Evolutionary conservation across 1,284 basidiomycete species (phyloP), one percentile per base, ranked within the genome.

Genomic region (Cryptococcus hybrid): DNA sequence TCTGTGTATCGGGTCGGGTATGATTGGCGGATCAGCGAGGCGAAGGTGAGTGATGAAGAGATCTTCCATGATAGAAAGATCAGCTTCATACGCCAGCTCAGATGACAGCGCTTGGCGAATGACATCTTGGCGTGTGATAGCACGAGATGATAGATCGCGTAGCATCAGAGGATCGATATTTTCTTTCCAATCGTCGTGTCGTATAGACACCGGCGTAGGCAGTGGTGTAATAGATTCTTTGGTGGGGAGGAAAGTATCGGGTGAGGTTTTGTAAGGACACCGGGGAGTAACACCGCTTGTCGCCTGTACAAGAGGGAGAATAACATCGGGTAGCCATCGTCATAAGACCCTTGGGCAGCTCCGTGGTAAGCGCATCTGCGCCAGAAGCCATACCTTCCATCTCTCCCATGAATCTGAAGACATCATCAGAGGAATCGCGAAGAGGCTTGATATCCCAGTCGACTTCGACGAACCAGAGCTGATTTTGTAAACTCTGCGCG

Each of bases 401-500:
- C 66, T 96, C 93, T 61, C 92, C 92, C 76, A 93, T 82, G 80
- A 99, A 97, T 84, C 91, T 92, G 78, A 92, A 97, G 5, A 98
- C 92, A 66, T 96, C 92, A 66, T 96, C 93, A 2, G 93, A 88
- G 4, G 91, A 88, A 70, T 97, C 95, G 58, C 88, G 86, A 47
- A 98, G 78, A 1, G 87, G 82, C 30, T 86, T 85, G 56, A 87
- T 86, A 38, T 90, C 92, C 91, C 93, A 96, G 74, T 97, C 94
- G 6, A 97, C 94, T 73, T 99, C 95, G 73, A 95, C 92, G 74
- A 98, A 93, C 82, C 93, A 96, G 6, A 97, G 83, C 74, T 95
- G 90, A 61, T 85, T 87, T 68, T 98, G 93, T 36, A 99, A 80
- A 61, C 89, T 89, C 35, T 91, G 86, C 0, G 92, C 94, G 11